phyloP scores from a whole-genome alignment of 805 yeast genomes.

The Lipomyces japonicus region DNA sequence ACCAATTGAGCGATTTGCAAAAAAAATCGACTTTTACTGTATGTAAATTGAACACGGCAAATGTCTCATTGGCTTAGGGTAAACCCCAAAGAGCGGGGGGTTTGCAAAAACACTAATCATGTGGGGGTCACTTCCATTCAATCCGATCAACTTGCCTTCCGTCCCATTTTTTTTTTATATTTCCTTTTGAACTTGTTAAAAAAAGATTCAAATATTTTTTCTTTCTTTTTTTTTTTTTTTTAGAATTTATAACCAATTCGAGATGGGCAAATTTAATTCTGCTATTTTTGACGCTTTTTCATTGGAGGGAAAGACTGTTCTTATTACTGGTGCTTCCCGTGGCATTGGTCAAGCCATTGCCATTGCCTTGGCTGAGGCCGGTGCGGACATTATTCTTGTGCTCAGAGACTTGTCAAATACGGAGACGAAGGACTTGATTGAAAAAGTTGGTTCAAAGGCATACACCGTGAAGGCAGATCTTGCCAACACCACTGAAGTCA shows the following conservation, averaged over 20 bases:
- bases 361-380: conserved; percentile 50
- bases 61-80: too few species aligned
- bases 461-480: conserved; percentile 32
- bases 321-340: conserved; percentile 55
- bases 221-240: not conserved
- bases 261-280: not conserved
- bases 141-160: not conserved
- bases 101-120: too few species aligned
- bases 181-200: not conserved
- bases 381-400: conserved; percentile 41
- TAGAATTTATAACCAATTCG: conserved; percentile 3
- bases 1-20: too few species aligned
- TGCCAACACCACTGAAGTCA: conserved; percentile 35
- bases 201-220: not conserved
- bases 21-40: too few species aligned
- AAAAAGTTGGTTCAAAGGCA: conserved; percentile 31
- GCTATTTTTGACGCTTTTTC: conserved; percentile 35
- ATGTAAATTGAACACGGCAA: too few species aligned
- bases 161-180: not conserved
- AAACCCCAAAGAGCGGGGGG: too few species aligned
- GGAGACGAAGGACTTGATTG: conserved; percentile 34
- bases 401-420: conserved; percentile 39
- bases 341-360: conserved; percentile 57
- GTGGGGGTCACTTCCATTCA: too few species aligned
- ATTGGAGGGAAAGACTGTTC: conserved; percentile 42